Conservation (phyloP, 352 stramenopile species). For the Phytopythium mirpurense region DNA sequence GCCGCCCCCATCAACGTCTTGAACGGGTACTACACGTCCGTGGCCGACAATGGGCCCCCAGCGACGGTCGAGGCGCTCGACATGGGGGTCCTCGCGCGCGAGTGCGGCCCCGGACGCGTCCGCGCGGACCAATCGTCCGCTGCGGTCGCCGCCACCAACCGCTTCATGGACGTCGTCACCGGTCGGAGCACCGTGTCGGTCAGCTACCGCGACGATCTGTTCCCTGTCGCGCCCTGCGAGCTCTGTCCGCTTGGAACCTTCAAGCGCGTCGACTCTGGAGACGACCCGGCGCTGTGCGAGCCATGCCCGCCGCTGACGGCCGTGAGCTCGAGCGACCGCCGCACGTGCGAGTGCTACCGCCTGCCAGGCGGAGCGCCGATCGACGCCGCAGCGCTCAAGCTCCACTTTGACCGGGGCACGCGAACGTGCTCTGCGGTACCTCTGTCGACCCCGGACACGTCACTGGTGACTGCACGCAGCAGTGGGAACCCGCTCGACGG, state of each 20-base stretch:
- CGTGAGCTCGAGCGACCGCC: conserved; percentile 35
- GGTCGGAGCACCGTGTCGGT: conserved; percentile 39
- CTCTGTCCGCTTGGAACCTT: conserved; percentile 66
- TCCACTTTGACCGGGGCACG: conserved; percentile 31
- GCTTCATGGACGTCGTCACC: conserved; percentile 40
- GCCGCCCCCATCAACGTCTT: conserved; percentile 17
- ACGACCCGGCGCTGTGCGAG: conserved; percentile 40
- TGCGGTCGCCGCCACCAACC: conserved; percentile 11
- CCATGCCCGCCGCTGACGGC: conserved; percentile 42
- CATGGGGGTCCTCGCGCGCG: conserved; percentile 4
- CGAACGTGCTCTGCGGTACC: conserved; percentile 13
- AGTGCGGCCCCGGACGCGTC: conserved; percentile 33
- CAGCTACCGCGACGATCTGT: conserved; percentile 52
- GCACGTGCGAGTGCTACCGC: conserved; percentile 63
- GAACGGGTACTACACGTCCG: conserved; percentile 46
- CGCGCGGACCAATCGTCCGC: conserved; percentile 10
- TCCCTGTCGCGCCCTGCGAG: conserved; percentile 49
- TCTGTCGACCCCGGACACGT: conserved; percentile 4
- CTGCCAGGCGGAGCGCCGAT: conserved; percentile 32
- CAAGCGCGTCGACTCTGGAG: conserved; percentile 38
- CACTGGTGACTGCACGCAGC: conserved; percentile 3
- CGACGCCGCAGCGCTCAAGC: conserved; percentile 16
- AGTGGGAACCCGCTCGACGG: conserved; percentile 11
- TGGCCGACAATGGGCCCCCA: conserved; percentile 10
- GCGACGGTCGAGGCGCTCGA: background rate